Evolutionary conservation across 768 basidiomycete species (phyloP).

Genomic region (Porphyrellus cyaneotinctus): DNA sequence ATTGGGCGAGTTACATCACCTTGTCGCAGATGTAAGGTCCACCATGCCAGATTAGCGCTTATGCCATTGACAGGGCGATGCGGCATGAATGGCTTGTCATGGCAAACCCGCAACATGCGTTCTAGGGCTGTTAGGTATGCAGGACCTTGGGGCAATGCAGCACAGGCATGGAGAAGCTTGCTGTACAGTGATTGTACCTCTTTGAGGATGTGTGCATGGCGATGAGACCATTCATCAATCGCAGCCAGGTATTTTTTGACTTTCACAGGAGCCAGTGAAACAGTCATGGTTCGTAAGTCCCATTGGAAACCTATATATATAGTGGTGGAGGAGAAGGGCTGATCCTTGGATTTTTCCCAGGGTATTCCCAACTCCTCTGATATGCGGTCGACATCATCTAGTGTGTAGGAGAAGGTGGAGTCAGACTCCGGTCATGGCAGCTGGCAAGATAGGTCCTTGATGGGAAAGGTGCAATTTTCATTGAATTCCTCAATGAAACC

Average conservation of each 20-base stretch:
- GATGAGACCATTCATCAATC: neutral
- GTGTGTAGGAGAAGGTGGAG: neutral
- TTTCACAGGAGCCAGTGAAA: constrained; percentile 28
- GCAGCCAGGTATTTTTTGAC: constrained; percentile 1
- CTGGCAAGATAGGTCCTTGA: neutral
- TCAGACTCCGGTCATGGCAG: neutral
- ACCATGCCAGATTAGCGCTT: neutral
- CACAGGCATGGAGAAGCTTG: neutral
- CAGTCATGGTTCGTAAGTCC: constrained; percentile 25
- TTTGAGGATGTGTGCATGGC: neutral
- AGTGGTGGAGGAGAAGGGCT: neutral
- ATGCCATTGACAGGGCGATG: neutral
- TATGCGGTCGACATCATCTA: neutral
- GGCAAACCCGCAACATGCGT: neutral
- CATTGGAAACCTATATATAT: constrained; percentile 34
- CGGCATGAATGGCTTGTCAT: neutral
- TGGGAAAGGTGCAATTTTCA: neutral
- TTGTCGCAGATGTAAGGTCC: neutral
- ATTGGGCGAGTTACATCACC: neutral
- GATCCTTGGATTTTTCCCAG: neutral
- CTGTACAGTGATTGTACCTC: neutral
- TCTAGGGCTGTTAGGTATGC: neutral
- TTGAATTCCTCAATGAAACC: neutral
- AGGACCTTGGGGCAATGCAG: neutral
- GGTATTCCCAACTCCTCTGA: neutral